Percentiles rank a stretch among this genome's conserved stretches.
These are phyloP conservation scores for Wickerhamiella alocasiicola DNA, from an alignment of 805 yeast species.

Conservation along the genomic window DNA sequence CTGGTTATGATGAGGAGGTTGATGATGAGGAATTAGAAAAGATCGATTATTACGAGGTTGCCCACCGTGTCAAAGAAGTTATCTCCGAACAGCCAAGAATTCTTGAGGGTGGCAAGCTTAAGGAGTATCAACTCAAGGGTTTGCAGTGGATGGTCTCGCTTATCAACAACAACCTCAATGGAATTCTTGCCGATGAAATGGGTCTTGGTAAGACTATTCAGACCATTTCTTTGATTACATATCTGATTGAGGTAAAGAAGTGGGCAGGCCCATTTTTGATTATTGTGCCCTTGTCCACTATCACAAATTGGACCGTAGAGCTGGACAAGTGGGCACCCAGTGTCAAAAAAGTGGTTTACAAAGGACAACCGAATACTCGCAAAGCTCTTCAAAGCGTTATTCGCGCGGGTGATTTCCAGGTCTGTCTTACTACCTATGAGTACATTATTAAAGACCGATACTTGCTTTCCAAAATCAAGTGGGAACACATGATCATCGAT, in stretches of 20 bases:
- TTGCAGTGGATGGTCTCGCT: conserved; percentile 97
- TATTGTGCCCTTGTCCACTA: conserved; percentile 85
- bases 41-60: conserved; percentile 83
- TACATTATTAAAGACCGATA: conserved; percentile 85
- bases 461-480: conserved; percentile 60
- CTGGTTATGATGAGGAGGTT: conserved; percentile 14
- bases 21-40: conserved; percentile 33
- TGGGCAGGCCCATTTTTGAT: conserved; percentile 79
- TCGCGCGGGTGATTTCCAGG: conserved; percentile 72
- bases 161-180: conserved; percentile 84
- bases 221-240: conserved; percentile 75
- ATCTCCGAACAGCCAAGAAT: conserved; percentile 70
- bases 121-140: conserved; percentile 90
- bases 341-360: conserved; percentile 69
- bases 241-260: conserved; percentile 63
- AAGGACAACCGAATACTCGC: conserved; percentile 85
- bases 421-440: conserved; percentile 84
- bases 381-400: conserved; percentile 60
- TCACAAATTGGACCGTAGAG: conserved; percentile 91
- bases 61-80: conserved; percentile 75
- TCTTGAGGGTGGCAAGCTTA: conserved; percentile 79
- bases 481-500: conserved; percentile 97
- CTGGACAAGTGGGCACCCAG: conserved; percentile 97
- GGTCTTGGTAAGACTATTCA: conserved; percentile 97
- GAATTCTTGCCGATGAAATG: conserved; percentile 97